These are phyloP conservation scores for Hypoxylon sp. DNA, from an alignment of 2,329 filamentous ascomycete species.

Conservation along the genomic window DNA sequence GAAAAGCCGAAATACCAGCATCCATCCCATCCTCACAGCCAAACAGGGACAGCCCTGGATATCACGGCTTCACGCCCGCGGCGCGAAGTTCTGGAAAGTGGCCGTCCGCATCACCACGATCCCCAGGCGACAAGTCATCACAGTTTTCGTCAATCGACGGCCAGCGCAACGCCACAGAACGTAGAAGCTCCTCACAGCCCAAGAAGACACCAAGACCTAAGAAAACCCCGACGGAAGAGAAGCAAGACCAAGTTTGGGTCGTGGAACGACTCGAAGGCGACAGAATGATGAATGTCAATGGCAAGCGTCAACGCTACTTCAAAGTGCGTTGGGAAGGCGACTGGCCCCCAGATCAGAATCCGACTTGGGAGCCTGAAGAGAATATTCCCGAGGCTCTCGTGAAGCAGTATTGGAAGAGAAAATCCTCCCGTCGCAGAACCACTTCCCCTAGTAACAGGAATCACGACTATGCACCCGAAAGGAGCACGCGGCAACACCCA, in stretches of 20 bases:
- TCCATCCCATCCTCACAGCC: conserved; percentile 16
- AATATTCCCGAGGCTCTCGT: conserved; percentile 61
- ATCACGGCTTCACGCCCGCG: conserved; percentile 48
- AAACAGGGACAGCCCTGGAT: conserved; percentile 14
- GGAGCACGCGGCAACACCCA: not conserved
- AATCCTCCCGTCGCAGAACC: conserved; percentile 24
- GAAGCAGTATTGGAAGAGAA: conserved; percentile 56
- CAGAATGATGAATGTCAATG: conserved; percentile 54
- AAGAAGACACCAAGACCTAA: conserved; percentile 44
- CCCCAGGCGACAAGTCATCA: not conserved
- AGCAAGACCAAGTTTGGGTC: conserved; percentile 54
- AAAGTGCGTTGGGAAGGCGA: conserved; percentile 68
- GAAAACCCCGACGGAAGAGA: conserved; percentile 26
- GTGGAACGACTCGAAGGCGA: conserved; percentile 61
- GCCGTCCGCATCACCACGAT: conserved; percentile 12
- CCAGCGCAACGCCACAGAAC: not conserved
- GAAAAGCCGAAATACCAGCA: conserved; percentile 14
- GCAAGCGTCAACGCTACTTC: conserved; percentile 58
- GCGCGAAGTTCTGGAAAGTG: conserved; percentile 41
- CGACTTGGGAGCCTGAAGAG: conserved; percentile 68
- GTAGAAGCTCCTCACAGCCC: conserved; percentile 8
- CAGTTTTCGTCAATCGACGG: conserved; percentile 5
- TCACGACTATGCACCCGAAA: conserved; percentile 37
- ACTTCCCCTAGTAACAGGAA: not conserved
- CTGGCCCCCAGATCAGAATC: conserved; percentile 68